Evolutionary conservation across 169 alveolate genomes (phyloP).

Genomic region (Plasmodium vivax): DNA sequence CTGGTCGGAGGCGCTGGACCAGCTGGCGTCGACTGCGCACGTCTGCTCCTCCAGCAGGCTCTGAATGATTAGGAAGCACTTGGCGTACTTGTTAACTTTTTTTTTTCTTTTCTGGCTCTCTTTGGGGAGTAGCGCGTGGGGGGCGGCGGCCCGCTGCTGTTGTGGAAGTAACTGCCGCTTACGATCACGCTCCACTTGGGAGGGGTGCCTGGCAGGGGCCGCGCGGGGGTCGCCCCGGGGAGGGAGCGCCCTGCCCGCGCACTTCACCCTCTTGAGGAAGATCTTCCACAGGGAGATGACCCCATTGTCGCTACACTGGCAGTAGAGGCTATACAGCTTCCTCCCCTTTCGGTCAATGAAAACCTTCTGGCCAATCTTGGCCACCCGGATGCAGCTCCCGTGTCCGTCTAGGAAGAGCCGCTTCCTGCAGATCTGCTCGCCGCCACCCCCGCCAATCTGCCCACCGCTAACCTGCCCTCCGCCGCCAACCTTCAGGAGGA

Average conservation of each 20-base stretch:
- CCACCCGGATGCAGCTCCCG: slow-evolving; percentile 60
- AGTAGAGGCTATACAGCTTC: slow-evolving; percentile 60
- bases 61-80: slow-evolving; percentile 50
- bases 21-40: slow-evolving; percentile 57
- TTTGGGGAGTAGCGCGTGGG: not conserved
- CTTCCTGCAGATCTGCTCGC: slow-evolving; percentile 16
- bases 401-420: slow-evolving; percentile 62
- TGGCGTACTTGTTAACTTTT: slow-evolving; percentile 51
- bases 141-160: not conserved
- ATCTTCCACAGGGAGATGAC: slow-evolving; percentile 52
- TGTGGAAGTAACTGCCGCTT: not conserved
- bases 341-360: slow-evolving; percentile 23
- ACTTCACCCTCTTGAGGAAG: slow-evolving; percentile 26
- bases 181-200: not conserved
- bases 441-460: too few relatives aligned
- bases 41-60: slow-evolving; percentile 70
- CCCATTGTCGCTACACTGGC: slow-evolving; percentile 74
- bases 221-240: not conserved
- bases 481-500: slow-evolving; percentile 8
- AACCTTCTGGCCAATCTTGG: slow-evolving; percentile 43
- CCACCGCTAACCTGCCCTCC: too few relatives aligned
- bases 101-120: slow-evolving; percentile 9
- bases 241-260: not conserved
- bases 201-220: not conserved
- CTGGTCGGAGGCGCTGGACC: slow-evolving; percentile 53